Base-by-base conservation (phyloP, 179 eudicot genomes). In the Actinidia chinensis region DNA sequence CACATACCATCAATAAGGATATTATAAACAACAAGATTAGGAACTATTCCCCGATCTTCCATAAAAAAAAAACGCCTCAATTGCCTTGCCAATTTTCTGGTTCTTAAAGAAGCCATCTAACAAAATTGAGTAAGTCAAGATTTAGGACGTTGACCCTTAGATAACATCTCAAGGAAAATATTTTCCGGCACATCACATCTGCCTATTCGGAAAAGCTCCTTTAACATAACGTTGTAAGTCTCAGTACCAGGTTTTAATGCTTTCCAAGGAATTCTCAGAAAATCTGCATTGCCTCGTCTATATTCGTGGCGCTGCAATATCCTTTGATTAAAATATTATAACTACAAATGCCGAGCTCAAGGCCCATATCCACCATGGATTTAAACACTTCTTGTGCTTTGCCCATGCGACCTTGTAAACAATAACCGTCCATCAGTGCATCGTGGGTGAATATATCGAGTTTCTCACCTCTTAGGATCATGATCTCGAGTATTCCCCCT, bases 1-100 rank as follows among this genome's bases (percentile, higher is more conserved):
- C 73, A 79, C 59, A 73, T 61, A 15, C 73, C 82, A 73, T 54
- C 76, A 1, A 79, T 54, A 2, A 73, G 82, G 60, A 25, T 63
- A 8, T 3, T 42, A 55, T 74, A 65, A 42, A 25, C 12, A 12
- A 79, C 40, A 33, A 54, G 66, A 65, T 79, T 4, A 42, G 48
- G 66, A 55, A 17, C 17, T 20, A 73, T 8, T 22, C 46, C 67
- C 0, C 8, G 17, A 11, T 74, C 18, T 64, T 52, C 33, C 66
- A 79, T 52, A 6, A 25, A 36, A 22, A 22, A 11, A 1, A 20
- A 74, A 79, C 14, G 44, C n/a, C 8, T 54, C 64, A 17, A 79
- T 25, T 8, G 82, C 82, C 71, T 79, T 76, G 17, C 1, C 72
- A 17, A 79, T 47, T 33, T 22, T 4, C 14, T 52, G 22, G 42